These are phyloP conservation scores for Misopates orontium DNA, from an alignment of 257 asterid genomes.

Conservation along the genomic window DNA sequence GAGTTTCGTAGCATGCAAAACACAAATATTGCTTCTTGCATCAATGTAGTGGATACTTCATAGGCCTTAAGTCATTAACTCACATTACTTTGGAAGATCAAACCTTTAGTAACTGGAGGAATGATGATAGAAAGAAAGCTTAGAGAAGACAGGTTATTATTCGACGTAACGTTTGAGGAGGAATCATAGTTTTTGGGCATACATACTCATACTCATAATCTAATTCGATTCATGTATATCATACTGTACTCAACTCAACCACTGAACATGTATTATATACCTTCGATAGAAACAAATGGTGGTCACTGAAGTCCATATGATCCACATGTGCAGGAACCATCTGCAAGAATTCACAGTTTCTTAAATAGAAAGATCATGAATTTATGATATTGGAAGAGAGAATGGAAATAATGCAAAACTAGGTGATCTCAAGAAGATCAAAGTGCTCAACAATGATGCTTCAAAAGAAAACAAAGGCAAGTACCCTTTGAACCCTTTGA, in stretches of 20 bases:
- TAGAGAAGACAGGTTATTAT: background rate
- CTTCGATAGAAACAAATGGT: conserved; percentile 63
- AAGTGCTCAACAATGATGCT: conserved; percentile 1
- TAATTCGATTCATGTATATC: no score
- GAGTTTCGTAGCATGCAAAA: conserved; percentile 11
- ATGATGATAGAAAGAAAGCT: conserved; percentile 8
- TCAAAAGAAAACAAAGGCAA: background rate
- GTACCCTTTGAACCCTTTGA: conserved; percentile 59
- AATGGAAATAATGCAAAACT: background rate
- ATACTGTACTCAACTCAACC: no score
- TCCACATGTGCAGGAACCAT: conserved; percentile 76
- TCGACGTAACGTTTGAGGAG: no score
- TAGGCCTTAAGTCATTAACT: no score
- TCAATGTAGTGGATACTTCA: conserved; percentile 9
- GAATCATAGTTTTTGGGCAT: no score
- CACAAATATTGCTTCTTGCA: background rate
- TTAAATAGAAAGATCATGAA: conserved; percentile 7
- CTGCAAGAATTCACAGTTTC: conserved; percentile 45
- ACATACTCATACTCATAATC: no score
- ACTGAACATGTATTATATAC: conserved; percentile 36
- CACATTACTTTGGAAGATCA: background rate
- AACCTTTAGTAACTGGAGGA: background rate
- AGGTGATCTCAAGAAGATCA: background rate
- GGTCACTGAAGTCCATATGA: conserved; percentile 84
- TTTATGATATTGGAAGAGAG: background rate